Conservation (phyloP, 2,329 filamentous ascomycete genomes). For the Didymella glomerata region DNA sequence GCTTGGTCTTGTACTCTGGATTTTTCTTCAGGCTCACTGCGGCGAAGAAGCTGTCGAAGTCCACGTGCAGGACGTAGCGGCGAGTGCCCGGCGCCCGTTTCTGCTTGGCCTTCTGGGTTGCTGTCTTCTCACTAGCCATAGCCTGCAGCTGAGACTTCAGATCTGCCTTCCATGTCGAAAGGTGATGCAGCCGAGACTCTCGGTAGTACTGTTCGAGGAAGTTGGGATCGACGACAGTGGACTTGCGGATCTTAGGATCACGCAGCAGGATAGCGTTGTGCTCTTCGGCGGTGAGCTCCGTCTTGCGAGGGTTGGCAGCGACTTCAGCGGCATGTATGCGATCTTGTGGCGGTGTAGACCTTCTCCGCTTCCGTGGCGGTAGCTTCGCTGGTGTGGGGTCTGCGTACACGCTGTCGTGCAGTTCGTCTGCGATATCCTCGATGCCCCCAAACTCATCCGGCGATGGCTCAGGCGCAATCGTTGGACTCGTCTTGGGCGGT, state of each 20-base stretch:
- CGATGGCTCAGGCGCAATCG: slow-evolving; percentile 23
- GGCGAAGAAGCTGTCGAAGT: slow-evolving; percentile 99
- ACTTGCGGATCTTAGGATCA: slow-evolving; percentile 85
- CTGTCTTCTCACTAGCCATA: slow-evolving; percentile 74
- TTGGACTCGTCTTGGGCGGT: slow-evolving; percentile 44
- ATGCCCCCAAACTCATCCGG: slow-evolving; percentile 9
- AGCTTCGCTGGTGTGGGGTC: slow-evolving; percentile 28
- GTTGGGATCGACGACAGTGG: slow-evolving; percentile 89
- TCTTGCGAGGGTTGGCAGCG: slow-evolving; percentile 16
- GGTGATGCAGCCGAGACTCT: slow-evolving; percentile 91
- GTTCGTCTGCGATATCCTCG: slow-evolving; percentile 21
- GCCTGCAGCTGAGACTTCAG: slow-evolving; percentile 88
- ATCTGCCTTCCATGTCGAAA: slow-evolving; percentile 96
- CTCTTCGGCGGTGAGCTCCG: slow-evolving; percentile 80
- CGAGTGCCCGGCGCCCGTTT: slow-evolving; percentile 70
- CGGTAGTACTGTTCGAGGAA: slow-evolving; percentile 96
- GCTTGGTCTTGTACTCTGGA: slow-evolving; percentile 79
- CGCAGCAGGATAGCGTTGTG: slow-evolving; percentile 86
- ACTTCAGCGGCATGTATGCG: slow-evolving; percentile 17
- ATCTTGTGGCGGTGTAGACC: slow-evolving; percentile 12
- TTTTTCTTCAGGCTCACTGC: slow-evolving; percentile 84
- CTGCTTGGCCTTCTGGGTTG: slow-evolving; percentile 59
- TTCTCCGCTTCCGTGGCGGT: slow-evolving; percentile 6
- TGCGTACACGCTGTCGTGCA: slow-evolving; percentile 37
- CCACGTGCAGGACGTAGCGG: slow-evolving; percentile 90